Percentiles rank a stretch among this genome's conserved stretches.
These are phyloP conservation scores for Sclerotinia minor DNA, from an alignment of 2,329 filamentous ascomycete genomes.

Conservation along the genomic window DNA sequence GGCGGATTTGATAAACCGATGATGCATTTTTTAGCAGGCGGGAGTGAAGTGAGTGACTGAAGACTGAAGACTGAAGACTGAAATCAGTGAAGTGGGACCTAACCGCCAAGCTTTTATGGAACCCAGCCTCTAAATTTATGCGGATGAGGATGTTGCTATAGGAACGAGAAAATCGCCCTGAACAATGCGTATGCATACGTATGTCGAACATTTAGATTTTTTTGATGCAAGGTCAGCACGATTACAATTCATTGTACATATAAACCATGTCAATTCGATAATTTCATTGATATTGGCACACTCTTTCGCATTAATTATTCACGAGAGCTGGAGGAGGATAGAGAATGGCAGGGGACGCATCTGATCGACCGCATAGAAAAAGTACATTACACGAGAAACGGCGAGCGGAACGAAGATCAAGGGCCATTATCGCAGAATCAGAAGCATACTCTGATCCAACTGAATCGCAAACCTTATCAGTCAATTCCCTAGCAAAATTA, in stretches of 20 bases:
- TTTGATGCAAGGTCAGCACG: slow-evolving; percentile 10
- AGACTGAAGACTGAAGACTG: too few species aligned
- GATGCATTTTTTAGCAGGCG: neutral
- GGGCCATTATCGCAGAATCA: slow-evolving; percentile 31
- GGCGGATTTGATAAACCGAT: slow-evolving; percentile 1
- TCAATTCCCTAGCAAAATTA: slow-evolving; percentile 39
- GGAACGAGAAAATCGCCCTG: slow-evolving; percentile 12
- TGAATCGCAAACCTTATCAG: slow-evolving; percentile 38
- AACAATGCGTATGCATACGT: slow-evolving; percentile 1
- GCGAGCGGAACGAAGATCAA: slow-evolving; percentile 27
- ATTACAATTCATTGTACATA: slow-evolving; percentile 15
- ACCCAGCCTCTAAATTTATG: slow-evolving; percentile 4
- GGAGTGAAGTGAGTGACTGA: too few species aligned
- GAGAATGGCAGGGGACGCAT: slow-evolving; percentile 25
- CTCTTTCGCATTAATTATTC: neutral
- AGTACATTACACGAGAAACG: slow-evolving; percentile 22
- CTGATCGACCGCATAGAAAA: slow-evolving; percentile 18
- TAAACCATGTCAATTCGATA: slow-evolving; percentile 10
- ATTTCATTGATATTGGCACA: neutral
- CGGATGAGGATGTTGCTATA: slow-evolving; percentile 21
- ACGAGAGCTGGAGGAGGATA: slow-evolving; percentile 16
- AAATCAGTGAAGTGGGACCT: neutral
- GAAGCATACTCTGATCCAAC: slow-evolving; percentile 33
- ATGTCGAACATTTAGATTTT: slow-evolving; percentile 1
- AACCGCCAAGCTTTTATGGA: slow-evolving; percentile 12